These are phyloP conservation scores for Dactylis glomerata DNA, from an alignment of 176 grass and related monocot species.

Conservation along the genomic window DNA sequence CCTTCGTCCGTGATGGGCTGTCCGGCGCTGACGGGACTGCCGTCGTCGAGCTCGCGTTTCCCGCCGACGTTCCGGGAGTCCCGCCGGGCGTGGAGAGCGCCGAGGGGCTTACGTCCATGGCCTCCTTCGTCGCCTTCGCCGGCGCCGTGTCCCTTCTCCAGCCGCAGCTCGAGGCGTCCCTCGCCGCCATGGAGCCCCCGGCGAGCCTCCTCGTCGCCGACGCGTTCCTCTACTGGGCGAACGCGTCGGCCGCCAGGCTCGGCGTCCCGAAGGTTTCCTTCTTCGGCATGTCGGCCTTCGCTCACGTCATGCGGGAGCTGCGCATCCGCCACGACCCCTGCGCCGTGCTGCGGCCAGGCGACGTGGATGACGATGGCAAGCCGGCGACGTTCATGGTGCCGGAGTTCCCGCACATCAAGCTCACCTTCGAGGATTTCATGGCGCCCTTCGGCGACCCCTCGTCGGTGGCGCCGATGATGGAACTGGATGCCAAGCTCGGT, in stretches of 20 bases:
- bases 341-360: not conserved
- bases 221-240: conserved; percentile 54
- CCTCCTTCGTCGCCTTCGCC: conserved; percentile 44
- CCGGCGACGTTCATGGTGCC: conserved; percentile 44
- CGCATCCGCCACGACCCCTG: conserved; percentile 34
- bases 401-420: conserved; percentile 49
- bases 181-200: conserved; percentile 20
- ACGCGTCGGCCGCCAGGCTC: conserved; percentile 23
- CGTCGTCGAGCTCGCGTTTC: conserved; percentile 55
- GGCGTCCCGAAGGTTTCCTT: conserved; percentile 35
- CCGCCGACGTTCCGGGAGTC: conserved; percentile 19
- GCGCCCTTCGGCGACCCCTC: conserved; percentile 56
- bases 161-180: conserved; percentile 32
- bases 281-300: conserved; percentile 51
- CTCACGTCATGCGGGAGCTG: conserved; percentile 15
- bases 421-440: conserved; percentile 50
- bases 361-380: not conserved
- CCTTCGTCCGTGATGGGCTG: conserved; percentile 45
- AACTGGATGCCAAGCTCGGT: conserved; percentile 25
- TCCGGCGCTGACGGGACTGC: not conserved
- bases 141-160: conserved; percentile 25
- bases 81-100: conserved; percentile 53
- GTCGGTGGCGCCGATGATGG: conserved; percentile 23
- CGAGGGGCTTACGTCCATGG: conserved; percentile 42
- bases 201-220: conserved; percentile 50